Conservation (phyloP, 1,139 yeast genomes). For the Meyerozyma carpophila region DNA sequence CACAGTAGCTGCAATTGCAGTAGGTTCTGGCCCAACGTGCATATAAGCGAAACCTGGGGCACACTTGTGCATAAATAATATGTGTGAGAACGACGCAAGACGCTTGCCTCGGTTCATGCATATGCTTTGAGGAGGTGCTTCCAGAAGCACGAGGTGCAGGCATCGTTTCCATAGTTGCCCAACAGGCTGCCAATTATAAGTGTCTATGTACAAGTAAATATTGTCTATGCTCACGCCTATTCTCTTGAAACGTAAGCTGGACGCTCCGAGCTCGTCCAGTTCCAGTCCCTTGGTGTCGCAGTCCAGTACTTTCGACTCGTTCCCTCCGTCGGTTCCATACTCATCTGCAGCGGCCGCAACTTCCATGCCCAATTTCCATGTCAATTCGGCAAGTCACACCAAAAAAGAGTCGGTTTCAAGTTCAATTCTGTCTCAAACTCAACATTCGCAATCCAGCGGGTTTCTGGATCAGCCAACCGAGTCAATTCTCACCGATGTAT, state of each 20-base stretch:
- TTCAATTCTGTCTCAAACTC: neutral
- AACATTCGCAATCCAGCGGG: neutral
- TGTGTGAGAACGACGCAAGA: too few species aligned
- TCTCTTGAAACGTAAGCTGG: too few species aligned
- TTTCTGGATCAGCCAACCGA: neutral
- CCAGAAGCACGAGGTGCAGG: neutral
- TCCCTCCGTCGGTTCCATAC: neutral
- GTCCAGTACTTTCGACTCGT: neutral
- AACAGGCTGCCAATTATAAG: too few species aligned
- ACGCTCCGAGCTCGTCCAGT: neutral
- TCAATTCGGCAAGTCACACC: neutral
- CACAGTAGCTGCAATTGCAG: too few species aligned
- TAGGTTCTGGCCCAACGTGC: too few species aligned
- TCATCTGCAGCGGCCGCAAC: neutral
- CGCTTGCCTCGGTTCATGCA: too few species aligned
- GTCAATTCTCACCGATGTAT: neutral
- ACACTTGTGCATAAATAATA: too few species aligned
- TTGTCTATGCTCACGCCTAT: too few species aligned
- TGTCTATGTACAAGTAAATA: too few species aligned
- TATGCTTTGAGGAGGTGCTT: neutral
- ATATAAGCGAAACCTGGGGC: too few species aligned
- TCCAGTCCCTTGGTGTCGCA: neutral
- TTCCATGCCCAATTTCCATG: neutral
- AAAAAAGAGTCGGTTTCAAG: neutral
- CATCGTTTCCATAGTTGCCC: neutral